These are phyloP conservation scores for Dioscorea dumetorum DNA, from an alignment of 106 monocot genomes.

Conservation along the genomic window DNA sequence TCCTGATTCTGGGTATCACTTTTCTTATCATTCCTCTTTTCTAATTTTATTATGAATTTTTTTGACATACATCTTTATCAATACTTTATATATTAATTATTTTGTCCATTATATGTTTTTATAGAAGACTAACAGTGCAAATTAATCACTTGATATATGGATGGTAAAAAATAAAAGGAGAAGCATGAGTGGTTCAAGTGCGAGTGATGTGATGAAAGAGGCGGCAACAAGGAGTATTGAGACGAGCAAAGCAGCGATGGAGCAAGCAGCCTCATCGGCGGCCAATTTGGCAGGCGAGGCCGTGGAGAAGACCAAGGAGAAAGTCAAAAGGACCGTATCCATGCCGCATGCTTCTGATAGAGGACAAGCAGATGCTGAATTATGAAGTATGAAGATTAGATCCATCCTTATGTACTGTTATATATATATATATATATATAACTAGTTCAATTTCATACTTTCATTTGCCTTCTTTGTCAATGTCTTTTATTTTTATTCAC, in stretches of 20 bases:
- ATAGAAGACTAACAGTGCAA: not conserved
- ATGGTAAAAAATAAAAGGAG: not conserved
- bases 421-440: not conserved
- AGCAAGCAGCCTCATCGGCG: slow-evolving; percentile 32
- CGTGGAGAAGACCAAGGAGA: slow-evolving; percentile 35
- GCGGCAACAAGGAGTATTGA: slow-evolving; percentile 38
- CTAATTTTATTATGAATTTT: not conserved
- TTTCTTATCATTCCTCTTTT: not conserved
- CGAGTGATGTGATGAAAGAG: slow-evolving; percentile 32
- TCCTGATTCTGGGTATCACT: slow-evolving; percentile 22
- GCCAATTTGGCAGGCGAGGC: slow-evolving; percentile 27
- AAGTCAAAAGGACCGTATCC: slow-evolving; percentile 28
- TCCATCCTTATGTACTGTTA: not conserved
- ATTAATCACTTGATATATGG: no score
- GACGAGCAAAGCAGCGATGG: slow-evolving; percentile 38
- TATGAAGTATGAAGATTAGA: slow-evolving; percentile 34
- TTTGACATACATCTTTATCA: no score
- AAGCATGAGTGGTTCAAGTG: not conserved
- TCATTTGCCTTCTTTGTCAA: no score
- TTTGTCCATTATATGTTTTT: not conserved
- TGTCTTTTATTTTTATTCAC: no score
- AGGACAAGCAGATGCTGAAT: not conserved
- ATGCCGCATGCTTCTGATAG: not conserved
- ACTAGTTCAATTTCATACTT: no score
- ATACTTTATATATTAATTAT: no score